phyloP scores from a whole-genome alignment of 2,329 filamentous ascomycete species.

The Thielaviopsis ethacetica region DNA sequence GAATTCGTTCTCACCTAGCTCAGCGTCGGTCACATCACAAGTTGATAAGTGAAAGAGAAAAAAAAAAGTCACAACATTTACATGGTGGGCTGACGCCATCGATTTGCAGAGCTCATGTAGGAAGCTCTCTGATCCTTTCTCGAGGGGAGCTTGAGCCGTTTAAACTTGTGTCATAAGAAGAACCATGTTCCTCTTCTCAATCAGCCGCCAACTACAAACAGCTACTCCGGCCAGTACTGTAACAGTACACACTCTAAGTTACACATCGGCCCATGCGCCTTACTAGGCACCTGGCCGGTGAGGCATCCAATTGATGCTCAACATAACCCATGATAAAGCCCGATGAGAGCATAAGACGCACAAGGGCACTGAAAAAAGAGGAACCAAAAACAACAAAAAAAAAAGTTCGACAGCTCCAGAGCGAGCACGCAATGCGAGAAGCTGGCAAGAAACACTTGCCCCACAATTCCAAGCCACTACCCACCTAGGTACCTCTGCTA shows the following conservation, averaged over 20 bases:
- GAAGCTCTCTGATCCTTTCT: not conserved
- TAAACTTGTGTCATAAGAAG: too few relatives aligned
- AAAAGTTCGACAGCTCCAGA: not conserved
- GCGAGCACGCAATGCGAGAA: not conserved
- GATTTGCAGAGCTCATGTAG: not conserved
- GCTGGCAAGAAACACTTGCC: not conserved
- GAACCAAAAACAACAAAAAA: not conserved
- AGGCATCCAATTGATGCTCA: not conserved
- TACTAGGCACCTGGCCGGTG: not conserved
- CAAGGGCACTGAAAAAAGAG: too few relatives aligned
- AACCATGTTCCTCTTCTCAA: not conserved
- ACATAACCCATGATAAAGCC: not conserved
- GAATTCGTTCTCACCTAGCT: not conserved
- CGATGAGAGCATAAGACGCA: not conserved
- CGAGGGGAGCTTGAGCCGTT: not conserved
- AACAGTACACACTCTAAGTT: not conserved
- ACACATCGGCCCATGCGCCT: not conserved
- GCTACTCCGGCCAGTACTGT: too few relatives aligned
- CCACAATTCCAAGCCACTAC: not conserved
- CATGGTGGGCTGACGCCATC: conserved; percentile 11
- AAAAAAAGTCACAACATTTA: conserved; percentile 13
- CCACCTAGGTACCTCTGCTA: not conserved
- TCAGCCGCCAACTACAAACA: too few relatives aligned
- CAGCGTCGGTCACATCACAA: too few relatives aligned
- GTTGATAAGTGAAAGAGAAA: not conserved